Percentiles rank a stretch among this genome's conserved stretches.
These are phyloP conservation scores for Microdochium paspali DNA, from an alignment of 2,329 filamentous ascomycete genomes.

Conservation along the genomic window DNA sequence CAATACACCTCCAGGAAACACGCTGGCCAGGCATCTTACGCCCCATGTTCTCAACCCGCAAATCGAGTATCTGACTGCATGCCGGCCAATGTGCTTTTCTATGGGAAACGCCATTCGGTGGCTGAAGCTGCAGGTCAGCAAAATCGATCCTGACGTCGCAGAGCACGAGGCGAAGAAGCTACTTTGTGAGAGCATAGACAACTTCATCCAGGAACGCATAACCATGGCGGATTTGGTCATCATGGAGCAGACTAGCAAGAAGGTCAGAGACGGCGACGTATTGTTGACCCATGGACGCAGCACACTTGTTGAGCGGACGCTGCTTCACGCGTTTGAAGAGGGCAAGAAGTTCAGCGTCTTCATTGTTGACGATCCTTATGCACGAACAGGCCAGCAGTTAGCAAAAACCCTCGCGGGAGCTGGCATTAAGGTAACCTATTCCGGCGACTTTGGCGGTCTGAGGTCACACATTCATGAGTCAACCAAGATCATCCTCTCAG, in stretches of 20 bases:
- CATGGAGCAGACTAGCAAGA: constrained; percentile 61
- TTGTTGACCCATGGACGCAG: constrained; percentile 83
- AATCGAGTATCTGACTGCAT: constrained; percentile 89
- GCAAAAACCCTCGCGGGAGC: constrained; percentile 58
- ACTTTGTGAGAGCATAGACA: constrained; percentile 74
- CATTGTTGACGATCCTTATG: constrained; percentile 63
- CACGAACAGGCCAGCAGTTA: constrained; percentile 44
- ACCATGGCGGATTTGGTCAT: constrained; percentile 82
- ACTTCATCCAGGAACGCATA: constrained; percentile 84
- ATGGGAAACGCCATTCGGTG: constrained; percentile 96
- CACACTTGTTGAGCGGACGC: constrained; percentile 73
- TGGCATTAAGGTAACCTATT: constrained; percentile 73
- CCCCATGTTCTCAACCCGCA: constrained; percentile 87
- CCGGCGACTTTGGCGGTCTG: constrained; percentile 65
- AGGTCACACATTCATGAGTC: constrained; percentile 58
- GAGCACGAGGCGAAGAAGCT: constrained; percentile 74
- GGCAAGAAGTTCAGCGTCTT: constrained; percentile 77
- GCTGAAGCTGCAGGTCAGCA: constrained; percentile 86
- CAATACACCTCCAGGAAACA: constrained; percentile 74
- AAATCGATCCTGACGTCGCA: constrained; percentile 72
- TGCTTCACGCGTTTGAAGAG: constrained; percentile 60
- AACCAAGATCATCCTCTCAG: constrained; percentile 72
- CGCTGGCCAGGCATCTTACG: constrained; percentile 82
- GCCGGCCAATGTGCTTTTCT: constrained; percentile 89
- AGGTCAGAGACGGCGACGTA: constrained; percentile 71